Evolutionary conservation across 352 stramenopile genomes (phyloP).

Genomic region (Aphanomyces cochlioides): DNA sequence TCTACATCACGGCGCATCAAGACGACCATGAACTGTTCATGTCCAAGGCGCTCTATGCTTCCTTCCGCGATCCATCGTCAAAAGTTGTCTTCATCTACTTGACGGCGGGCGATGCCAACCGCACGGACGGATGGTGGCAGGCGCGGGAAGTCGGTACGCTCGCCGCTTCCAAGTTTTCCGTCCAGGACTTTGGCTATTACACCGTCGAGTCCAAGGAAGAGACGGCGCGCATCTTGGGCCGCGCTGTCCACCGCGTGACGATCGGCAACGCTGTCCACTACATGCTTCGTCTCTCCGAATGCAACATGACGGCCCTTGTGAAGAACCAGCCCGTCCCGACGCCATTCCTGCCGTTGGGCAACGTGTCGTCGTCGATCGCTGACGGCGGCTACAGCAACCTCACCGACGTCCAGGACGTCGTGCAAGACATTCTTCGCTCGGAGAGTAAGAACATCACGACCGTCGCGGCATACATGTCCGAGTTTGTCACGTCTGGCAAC

Average conservation of each 20-base stretch:
- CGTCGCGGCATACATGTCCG: not conserved
- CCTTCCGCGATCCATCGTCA: not conserved
- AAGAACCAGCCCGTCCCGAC: too few relatives aligned
- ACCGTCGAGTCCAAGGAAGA: too few relatives aligned
- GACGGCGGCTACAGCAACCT: conserved; percentile 11
- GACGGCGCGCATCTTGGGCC: too few relatives aligned
- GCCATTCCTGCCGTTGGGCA: not conserved
- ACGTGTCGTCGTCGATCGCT: not conserved
- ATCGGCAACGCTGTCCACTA: conserved; percentile 28
- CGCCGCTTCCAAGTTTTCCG: conserved; percentile 12
- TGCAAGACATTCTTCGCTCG: not conserved
- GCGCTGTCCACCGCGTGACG: not conserved
- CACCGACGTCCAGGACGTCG: not conserved
- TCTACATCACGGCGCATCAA: conserved; percentile 25
- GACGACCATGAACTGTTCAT: conserved; percentile 28
- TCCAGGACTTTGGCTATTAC: conserved; percentile 19
- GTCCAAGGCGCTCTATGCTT: not conserved
- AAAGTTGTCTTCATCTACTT: conserved; percentile 19
- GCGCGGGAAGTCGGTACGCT: conserved; percentile 24
- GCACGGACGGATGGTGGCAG: conserved; percentile 21
- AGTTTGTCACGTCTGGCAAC: not conserved
- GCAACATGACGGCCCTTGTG: not conserved
- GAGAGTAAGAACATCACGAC: not conserved
- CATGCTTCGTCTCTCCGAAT: conserved; percentile 12
- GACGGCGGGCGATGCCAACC: conserved; percentile 11